Percentiles rank a stretch among this genome's conserved stretches.
These are phyloP conservation scores for Corrigiola litoralis DNA, from an alignment of 179 eudicot genomes.

Conservation along the genomic window DNA sequence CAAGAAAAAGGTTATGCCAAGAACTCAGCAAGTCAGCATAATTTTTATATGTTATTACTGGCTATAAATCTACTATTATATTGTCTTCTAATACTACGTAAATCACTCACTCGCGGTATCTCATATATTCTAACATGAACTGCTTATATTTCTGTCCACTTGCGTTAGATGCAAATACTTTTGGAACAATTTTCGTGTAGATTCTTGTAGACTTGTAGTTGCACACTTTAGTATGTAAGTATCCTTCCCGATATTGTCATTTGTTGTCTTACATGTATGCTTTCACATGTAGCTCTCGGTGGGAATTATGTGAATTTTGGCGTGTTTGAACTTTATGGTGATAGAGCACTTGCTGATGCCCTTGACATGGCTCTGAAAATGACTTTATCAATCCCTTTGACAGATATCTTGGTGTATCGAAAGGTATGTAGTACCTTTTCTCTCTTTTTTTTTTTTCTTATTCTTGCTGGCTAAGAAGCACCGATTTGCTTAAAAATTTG, in stretches of 20 bases:
- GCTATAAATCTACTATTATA: too few species aligned
- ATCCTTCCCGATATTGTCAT: background rate
- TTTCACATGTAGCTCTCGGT: slow-evolving; percentile 56
- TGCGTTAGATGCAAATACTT: too few species aligned
- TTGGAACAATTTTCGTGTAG: too few species aligned
- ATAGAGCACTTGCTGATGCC: slow-evolving; percentile 84
- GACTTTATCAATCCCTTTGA: slow-evolving; percentile 68
- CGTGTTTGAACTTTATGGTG: slow-evolving; percentile 88
- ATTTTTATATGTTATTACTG: too few species aligned
- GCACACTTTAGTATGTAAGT: background rate
- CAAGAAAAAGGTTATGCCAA: too few species aligned
- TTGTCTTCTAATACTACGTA: too few species aligned
- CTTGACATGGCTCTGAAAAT: slow-evolving; percentile 75
- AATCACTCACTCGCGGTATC: too few species aligned
- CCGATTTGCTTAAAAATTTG: too few species aligned
- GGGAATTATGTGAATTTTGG: slow-evolving; percentile 91
- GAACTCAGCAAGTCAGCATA: too few species aligned
- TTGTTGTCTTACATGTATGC: background rate
- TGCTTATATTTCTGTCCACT: too few species aligned
- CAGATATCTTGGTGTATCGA: slow-evolving; percentile 71
- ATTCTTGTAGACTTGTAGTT: too few species aligned
- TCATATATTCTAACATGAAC: too few species aligned
- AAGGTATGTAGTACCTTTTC: slow-evolving; percentile 43
- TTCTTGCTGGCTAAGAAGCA: background rate
- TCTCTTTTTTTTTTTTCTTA: background rate